A percentile compares a stretch with the other conserved stretches of the same genome.
Conservation (phyloP, 768 basidiomycete genomes). For the Russula foetens region DNA sequence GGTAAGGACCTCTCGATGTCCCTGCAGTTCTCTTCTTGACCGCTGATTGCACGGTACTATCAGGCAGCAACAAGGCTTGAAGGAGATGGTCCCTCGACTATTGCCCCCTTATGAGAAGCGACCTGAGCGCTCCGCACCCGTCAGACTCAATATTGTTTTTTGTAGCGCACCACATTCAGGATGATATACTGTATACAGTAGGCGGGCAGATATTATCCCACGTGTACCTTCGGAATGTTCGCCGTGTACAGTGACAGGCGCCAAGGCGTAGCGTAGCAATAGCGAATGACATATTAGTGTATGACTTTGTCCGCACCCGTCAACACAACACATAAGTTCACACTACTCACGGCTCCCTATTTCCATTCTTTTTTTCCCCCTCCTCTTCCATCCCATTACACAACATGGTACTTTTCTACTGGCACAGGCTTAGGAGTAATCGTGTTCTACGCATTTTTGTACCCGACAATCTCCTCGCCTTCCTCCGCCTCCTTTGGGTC, state of each 20-base stretch:
- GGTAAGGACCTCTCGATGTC: slow-evolving; percentile 27
- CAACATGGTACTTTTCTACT: not conserved
- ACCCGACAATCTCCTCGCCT: slow-evolving; percentile 2
- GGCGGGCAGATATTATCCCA: no score
- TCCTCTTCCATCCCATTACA: no score
- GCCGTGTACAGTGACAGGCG: no score
- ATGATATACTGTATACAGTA: no score
- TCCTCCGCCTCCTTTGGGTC: slow-evolving; percentile 52
- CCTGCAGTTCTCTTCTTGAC: not conserved
- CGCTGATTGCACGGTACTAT: not conserved
- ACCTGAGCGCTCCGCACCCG: no score
- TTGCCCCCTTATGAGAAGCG: not conserved
- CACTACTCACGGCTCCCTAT: not conserved
- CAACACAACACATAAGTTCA: no score
- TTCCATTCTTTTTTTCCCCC: not conserved
- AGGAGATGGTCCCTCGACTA: slow-evolving; percentile 10
- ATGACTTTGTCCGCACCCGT: no score
- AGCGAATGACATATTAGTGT: no score
- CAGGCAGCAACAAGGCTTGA: not conserved
- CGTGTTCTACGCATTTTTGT: not conserved
- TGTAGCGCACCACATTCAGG: no score
- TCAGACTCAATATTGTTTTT: no score
- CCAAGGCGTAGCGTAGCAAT: no score
- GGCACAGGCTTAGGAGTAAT: not conserved
- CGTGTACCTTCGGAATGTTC: no score